These are phyloP conservation scores for Leishmania braziliensis DNA, from an alignment of 208 protist species.

Conservation along the genomic window DNA sequence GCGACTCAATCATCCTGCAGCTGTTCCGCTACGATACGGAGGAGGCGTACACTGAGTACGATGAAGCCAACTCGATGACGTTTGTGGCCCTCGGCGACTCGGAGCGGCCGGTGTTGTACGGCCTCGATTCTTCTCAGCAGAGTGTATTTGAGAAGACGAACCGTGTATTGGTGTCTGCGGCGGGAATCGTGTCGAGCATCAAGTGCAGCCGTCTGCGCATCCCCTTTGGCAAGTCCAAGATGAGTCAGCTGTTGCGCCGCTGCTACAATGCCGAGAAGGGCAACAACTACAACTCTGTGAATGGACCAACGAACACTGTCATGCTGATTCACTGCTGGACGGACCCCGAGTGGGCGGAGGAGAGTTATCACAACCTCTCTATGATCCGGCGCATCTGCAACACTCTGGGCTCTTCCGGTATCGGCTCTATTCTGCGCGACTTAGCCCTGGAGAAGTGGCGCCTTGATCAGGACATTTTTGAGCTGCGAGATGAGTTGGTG, in stretches of 20 bases:
- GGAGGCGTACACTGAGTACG: slow-evolving; percentile 57
- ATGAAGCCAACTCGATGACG: slow-evolving; percentile 85
- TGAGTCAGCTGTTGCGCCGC: slow-evolving; percentile 88
- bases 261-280: slow-evolving; percentile 91
- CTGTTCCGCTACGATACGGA: slow-evolving; percentile 83
- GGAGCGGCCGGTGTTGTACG: slow-evolving; percentile 88
- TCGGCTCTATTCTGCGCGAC: slow-evolving; percentile 88
- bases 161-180: slow-evolving; percentile 69
- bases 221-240: slow-evolving; percentile 92
- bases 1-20: slow-evolving; percentile 84
- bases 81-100: slow-evolving; percentile 85
- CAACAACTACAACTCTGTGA: slow-evolving; percentile 65
- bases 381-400: slow-evolving; percentile 85
- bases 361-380: slow-evolving; percentile 87
- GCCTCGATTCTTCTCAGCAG: slow-evolving; percentile 71
- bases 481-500: slow-evolving; percentile 87
- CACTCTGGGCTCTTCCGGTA: slow-evolving; percentile 74
- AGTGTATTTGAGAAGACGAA: slow-evolving; percentile 79
- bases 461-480: slow-evolving; percentile 87
- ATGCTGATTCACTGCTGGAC: slow-evolving; percentile 88
- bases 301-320: slow-evolving; percentile 75
- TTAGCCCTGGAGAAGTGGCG: slow-evolving; percentile 91
- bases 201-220: slow-evolving; percentile 90
- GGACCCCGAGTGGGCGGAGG: slow-evolving; percentile 82
- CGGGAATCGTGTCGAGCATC: slow-evolving; percentile 89